These are phyloP conservation scores for Lasiosphaeriaceae sp. DNA, from an alignment of 495 filamentous ascomycete species.

Conservation along the genomic window DNA sequence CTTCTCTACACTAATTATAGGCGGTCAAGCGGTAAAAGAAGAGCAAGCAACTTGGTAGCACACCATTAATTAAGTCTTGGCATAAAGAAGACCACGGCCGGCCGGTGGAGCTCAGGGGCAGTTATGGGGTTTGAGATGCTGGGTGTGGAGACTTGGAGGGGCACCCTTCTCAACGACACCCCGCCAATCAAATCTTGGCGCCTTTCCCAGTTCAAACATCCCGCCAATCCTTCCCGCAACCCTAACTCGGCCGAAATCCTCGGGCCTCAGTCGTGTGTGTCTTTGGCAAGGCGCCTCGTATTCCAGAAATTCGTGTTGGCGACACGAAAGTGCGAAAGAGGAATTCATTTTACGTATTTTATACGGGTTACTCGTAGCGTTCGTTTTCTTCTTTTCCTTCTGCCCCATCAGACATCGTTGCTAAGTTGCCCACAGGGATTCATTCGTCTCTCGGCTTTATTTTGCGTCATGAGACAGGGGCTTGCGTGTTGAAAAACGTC, in stretches of 20 bases:
- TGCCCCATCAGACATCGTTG: too few relatives aligned
- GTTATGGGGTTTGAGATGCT: background rate
- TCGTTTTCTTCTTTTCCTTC: too few relatives aligned
- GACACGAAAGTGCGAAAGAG: too few relatives aligned
- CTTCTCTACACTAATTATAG: background rate
- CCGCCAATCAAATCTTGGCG: background rate
- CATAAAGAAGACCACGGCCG: background rate
- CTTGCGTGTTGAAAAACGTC: background rate
- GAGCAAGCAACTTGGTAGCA: background rate
- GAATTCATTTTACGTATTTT: too few relatives aligned
- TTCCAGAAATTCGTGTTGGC: background rate
- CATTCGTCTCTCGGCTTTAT: background rate
- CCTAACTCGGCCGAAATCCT: too few relatives aligned
- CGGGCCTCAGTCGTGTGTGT: too few relatives aligned
- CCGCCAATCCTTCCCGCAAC: too few relatives aligned
- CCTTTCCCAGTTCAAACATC: background rate
- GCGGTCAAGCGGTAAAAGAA: background rate
- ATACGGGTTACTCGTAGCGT: too few relatives aligned
- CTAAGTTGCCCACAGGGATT: too few relatives aligned
- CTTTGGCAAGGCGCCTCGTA: background rate
- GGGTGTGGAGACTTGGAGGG: background rate
- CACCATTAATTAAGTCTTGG: background rate
- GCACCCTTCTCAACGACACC: background rate
- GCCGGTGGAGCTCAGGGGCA: background rate
- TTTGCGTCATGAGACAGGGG: background rate